Percentiles rank a stretch among this genome's conserved stretches.
Conservation (phyloP, 2,329 filamentous ascomycete species). For the Cercospora citrullina region DNA sequence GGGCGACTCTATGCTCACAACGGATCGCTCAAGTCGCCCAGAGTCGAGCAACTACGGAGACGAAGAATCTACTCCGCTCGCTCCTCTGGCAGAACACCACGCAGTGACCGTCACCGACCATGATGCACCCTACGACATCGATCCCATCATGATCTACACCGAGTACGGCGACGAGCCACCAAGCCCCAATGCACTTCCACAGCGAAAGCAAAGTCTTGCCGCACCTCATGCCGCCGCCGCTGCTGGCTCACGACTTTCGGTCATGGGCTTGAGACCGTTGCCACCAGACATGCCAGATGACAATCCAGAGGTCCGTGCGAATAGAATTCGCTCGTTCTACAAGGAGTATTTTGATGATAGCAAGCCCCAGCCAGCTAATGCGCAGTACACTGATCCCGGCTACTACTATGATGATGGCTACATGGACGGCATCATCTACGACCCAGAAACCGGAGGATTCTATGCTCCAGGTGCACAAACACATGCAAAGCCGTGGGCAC, state of each 20-base stretch:
- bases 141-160: constrained; percentile 31
- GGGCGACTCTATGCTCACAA: constrained; percentile 28
- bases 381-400: constrained; percentile 46
- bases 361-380: constrained; percentile 49
- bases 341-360: constrained; percentile 98
- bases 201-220: constrained; percentile 22
- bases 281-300: constrained; percentile 84
- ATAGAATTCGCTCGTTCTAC: constrained; percentile 97
- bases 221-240: constrained; percentile 15
- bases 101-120: constrained; percentile 28
- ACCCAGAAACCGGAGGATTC: constrained; percentile 64
- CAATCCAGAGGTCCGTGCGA: constrained; percentile 90
- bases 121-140: constrained; percentile 31
- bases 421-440: constrained; percentile 58
- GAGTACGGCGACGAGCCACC: constrained; percentile 28
- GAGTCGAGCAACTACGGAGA: constrained; percentile 36
- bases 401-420: constrained; percentile 69
- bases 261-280: constrained; percentile 72
- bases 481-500: constrained; percentile 65
- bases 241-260: constrained; percentile 48
- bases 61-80: constrained; percentile 20
- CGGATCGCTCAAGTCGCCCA: constrained; percentile 22
- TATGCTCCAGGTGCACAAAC: constrained; percentile 49
- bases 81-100: constrained; percentile 16
- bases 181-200: constrained; percentile 23